Evolutionary conservation across 2,329 filamentous ascomycete species (phyloP), one percentile per base, ranked within the genome.

Genomic region (Scedosporium aurantiacum): DNA sequence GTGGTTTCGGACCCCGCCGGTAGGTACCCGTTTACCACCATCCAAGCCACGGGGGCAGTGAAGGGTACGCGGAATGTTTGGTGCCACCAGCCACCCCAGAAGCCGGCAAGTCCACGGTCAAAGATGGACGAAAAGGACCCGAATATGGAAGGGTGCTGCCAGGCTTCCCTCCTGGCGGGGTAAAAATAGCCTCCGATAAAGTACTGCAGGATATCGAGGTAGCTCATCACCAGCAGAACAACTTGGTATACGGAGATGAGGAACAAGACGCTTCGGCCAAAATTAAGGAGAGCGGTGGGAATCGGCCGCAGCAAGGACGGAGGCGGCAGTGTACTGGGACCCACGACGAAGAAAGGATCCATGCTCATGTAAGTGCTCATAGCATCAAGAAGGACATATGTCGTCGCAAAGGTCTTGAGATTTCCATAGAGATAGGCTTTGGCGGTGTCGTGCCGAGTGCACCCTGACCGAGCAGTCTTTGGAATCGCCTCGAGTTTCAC

Each of bases 11-110:
- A 66, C 60, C 72, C 66, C 66, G 69, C 65, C 64, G 64, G 66
- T 63, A 84, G 57, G 66, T 77, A 70, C 18, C 78, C 73, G 47
- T 63, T 60, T 63, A 70, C 65, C 7, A 72, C 70, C 61, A 87
- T 67, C 67, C 76, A 82, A 1, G 71, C 72, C 0, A 80, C 75
- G 0, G 87, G 86, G 3, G 84, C 80, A 45, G 82, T 74, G 68
- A 93, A 91, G 2, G 83, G 84, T 61, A 85, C 81, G 0, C 91
- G 87, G 74, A 96, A 95, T 2, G 87, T 86, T 73, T 97, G 92
- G 72, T 97, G 93, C 93, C 93, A 97, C 80, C 85, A 93, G 23
- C 78, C 79, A 54, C 89, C 86, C 93, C 93, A 97, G 74, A 87
- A 88, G 0, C 91, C 92, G 0, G 82, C 80, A 1, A 97, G 77